Percentiles rank a stretch among this genome's conserved stretches.
phyloP scores from a whole-genome alignment of 768 basidiomycete species.

The Sporobolomyces phaffii region DNA sequence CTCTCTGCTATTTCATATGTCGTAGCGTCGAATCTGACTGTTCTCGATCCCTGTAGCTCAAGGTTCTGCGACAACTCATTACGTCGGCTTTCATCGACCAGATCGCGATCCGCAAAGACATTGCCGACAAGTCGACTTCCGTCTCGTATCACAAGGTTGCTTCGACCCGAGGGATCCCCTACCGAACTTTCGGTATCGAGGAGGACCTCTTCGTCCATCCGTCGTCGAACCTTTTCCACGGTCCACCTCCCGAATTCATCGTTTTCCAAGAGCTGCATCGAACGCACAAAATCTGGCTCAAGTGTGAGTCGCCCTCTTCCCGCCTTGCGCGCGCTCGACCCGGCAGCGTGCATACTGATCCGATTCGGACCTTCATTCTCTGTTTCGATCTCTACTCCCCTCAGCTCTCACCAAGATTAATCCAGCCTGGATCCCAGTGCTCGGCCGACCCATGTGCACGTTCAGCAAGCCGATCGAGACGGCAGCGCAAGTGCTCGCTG shows the following conservation, averaged over 20 bases:
- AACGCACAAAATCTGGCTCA: constrained; percentile 68
- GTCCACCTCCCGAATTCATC: constrained; percentile 74
- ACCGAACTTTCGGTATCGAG: constrained; percentile 70
- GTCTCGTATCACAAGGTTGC: constrained; percentile 58
- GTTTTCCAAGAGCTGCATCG: constrained; percentile 75
- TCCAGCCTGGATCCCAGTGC: constrained; percentile 72
- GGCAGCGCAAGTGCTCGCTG: not conserved
- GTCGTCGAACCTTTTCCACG: constrained; percentile 66
- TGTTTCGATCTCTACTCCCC: not conserved
- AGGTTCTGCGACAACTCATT: constrained; percentile 78
- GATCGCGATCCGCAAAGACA: constrained; percentile 82
- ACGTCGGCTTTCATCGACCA: constrained; percentile 91
- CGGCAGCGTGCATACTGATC: not conserved
- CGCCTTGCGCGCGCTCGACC: not conserved
- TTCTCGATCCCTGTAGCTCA: constrained; percentile 57
- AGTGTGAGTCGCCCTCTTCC: constrained; percentile 54
- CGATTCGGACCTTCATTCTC: not conserved
- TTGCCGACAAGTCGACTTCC: constrained; percentile 54
- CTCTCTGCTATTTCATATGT: constrained; percentile 8
- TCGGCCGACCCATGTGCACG: constrained; percentile 76
- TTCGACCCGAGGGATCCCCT: constrained; percentile 72
- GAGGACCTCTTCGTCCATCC: constrained; percentile 90
- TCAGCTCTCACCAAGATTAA: constrained; percentile 77
- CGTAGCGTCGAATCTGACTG: not conserved
- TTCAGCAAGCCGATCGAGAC: constrained; percentile 49